Base-by-base conservation (phyloP, 2,329 filamentous ascomycete species). In the Fusarium sp. region DNA sequence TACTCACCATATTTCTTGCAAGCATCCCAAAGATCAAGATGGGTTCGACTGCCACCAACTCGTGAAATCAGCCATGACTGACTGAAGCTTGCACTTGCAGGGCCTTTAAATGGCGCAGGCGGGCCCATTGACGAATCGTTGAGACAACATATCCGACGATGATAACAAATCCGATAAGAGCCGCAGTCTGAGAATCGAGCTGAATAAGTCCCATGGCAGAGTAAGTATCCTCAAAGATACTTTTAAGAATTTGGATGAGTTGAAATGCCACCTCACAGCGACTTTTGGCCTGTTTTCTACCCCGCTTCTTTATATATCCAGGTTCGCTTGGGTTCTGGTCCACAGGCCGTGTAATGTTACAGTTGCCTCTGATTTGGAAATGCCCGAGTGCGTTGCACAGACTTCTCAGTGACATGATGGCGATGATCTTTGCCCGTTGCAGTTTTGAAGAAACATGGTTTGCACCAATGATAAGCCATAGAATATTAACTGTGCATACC, bases 151-250 rank as follows among this genome's bases (percentile, higher is more conserved):
- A 56, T 6, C 15, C 38, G 2, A 41, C 2, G 2, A 56, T 5
- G 9, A 56, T 0, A 5, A 13, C 1, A 3, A 35, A 1, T 1
- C 15, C 31, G 8, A 36, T 20, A 3, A 20, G 5, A 12, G 31
- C 11, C 1, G 6, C 31, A 24, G 31, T 11, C 4, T 33, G 17
- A 2, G 3, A 10, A 26, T 35, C 48, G 3, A 51, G 31, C 4
- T 4, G 4, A 2, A 36, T 0, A 14, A 51, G 7, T 6, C 4
- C 31, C 48, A 35, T 51, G 8, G 6, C 2, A 20, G 22, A 0
- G 7, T 7, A 4, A 51, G 11, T 35, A 20, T 13, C 17, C 17
- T 51, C 7, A 24, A 18, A 11, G 17, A 51, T 35, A 13, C 7
- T 4, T 5, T 6, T 48, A 0, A 5, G 9, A 28, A 11, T 4